Base-by-base conservation (phyloP, 306 rosid genomes). In the Dryas octopetala region DNA sequence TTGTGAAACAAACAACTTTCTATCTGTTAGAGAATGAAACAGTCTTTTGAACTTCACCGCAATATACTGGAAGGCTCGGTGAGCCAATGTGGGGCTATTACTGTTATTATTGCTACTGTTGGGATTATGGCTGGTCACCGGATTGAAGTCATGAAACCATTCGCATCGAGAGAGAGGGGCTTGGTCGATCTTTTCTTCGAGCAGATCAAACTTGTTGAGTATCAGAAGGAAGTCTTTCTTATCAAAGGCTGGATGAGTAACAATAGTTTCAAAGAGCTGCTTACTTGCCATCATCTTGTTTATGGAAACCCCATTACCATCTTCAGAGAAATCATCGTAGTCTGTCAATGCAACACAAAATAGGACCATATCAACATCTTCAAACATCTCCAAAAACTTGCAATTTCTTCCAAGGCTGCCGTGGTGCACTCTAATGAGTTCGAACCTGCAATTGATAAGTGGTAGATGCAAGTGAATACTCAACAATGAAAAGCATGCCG, bases 311-410 rank as follows among this genome's bases (percentile, higher is more conserved):
- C 93, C 96, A 54, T 72, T 72, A 7, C 17, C 71, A 66, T 90
- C 89, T 6, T 71, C 83, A 5, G 19, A 80, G 14, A 66, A 82
- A 83, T 86, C 92, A 50, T 84, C 88, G 19, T 90, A 93, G 60
- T 89, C 96, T 9, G 89, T 83, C 76, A 93, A 85, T 57, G 94
- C 67, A 7, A 88, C 88, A 45, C 87, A 84, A 75, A 92, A 88
- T 17, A 87, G 65, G 55, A 89, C 83, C 14, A 89, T 77, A 68
- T 83, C 83, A 2, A 68, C 70, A 79, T 90, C 92, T 62, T 87
- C 96, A 74, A 93, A 93, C 92, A 90, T 90, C 65, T 79, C 80
- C 74, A 89, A 59, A 92, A 87, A 90, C 85, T 85, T 90, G 92
- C 89, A 82, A 72, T 86, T 84, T 69, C 53, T 85, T 81, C 93